Evolutionary conservation across 2,329 filamentous ascomycete genomes (phyloP), one percentile per base, ranked within the genome.

Genomic region (Aaosphaeria arxii): DNA sequence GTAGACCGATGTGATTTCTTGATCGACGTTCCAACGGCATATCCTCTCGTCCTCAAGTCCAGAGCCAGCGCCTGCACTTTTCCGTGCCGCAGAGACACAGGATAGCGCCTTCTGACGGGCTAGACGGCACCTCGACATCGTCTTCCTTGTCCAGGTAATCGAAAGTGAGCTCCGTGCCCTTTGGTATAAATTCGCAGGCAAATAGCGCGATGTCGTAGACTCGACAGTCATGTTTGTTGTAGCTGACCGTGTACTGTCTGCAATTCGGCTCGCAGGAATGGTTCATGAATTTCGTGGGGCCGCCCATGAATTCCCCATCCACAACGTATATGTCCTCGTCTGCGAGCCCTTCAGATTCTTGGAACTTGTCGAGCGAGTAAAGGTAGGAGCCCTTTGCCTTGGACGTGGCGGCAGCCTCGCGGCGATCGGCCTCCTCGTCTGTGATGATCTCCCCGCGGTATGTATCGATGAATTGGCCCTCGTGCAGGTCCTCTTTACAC

Each of bases 331-430:
- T 62, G 0, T 73, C 64, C 6, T 66, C 54, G 0, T 63, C 54
- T 0, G 65, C 52, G 48, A 87, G 70, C 0, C 77, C 79, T 4
- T 76, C 74, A 0, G 87, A 74, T 1, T 87, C 79, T 1, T 76
- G 81, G 63, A 91, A 92, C 63, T 94, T 94, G 74, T 95, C 89
- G 1, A 95, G 81, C 1, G 80, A 83, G 66, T 92, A 94, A 1
- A 94, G 78, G 57, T 94, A 94, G 0, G 87, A 83, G 24, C 88
- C 84, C 58, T 91, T 91, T n/a, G 77, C 77, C 49, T 81, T 76
- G 1, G 59, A 63, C 5, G 42, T 30, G 3, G 83, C 79, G 0
- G 74, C 70, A 1, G 74, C 72, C 5, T 88, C 85, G 3, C 89
- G 83, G 1, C 75, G 73, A 11, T 84, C 78, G 0, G 89, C 87